phyloP scores from a whole-genome alignment of 768 basidiomycete species.

The Hydnum rufescens region DNA sequence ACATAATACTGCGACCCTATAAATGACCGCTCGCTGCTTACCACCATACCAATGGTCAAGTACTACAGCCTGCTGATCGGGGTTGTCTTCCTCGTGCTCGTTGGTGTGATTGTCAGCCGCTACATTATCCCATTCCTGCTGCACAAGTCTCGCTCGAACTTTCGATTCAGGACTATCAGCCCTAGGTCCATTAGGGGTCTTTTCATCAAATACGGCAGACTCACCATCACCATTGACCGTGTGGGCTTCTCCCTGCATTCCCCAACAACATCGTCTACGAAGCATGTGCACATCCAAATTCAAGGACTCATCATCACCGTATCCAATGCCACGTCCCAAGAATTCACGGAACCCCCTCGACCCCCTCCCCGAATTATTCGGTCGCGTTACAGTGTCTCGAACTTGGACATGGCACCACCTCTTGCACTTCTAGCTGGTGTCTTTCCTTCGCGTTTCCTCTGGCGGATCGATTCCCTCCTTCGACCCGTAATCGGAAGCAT shows the following conservation, averaged over 20 bases:
- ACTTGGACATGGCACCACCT: conserved; percentile 6
- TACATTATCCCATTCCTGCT: conserved; percentile 7
- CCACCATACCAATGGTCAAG: background rate
- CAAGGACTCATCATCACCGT: conserved; percentile 4
- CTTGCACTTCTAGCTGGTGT: conserved; percentile 1
- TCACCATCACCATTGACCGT: conserved; percentile 44
- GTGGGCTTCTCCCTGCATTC: conserved; percentile 39
- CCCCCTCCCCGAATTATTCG: background rate
- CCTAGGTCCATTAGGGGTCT: conserved; percentile 59
- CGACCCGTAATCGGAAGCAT: conserved; percentile 39
- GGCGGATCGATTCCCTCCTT: conserved; percentile 30
- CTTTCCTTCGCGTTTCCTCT: conserved; percentile 2
- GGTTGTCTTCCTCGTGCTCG: background rate
- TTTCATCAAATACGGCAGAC: conserved; percentile 36
- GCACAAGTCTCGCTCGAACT: conserved; percentile 10
- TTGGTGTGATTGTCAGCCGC: conserved; percentile 5
- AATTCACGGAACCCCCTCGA: background rate
- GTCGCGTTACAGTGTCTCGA: background rate
- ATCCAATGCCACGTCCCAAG: background rate
- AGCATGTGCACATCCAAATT: conserved; percentile 23
- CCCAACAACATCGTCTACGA: conserved; percentile 28
- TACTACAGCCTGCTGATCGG: background rate
- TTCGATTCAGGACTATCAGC: conserved; percentile 55
- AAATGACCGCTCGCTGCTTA: no score
- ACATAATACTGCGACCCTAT: no score